A percentile compares a stretch with the other conserved stretches of the same genome.
phyloP scores from a whole-genome alignment of 495 filamentous ascomycete genomes.

The Symbiotaphrina buchneri region DNA sequence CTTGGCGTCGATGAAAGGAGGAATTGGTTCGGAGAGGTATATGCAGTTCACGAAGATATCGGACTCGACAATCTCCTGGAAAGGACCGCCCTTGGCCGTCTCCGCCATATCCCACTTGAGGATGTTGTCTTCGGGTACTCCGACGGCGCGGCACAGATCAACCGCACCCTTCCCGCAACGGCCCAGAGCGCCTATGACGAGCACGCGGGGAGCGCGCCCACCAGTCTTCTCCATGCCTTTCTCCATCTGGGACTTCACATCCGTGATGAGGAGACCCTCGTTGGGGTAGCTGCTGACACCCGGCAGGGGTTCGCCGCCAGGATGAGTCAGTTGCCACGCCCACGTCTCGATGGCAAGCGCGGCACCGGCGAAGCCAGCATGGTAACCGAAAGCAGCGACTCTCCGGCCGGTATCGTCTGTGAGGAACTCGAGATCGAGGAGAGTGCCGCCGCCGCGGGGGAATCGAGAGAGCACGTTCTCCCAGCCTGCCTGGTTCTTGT shows the following conservation, averaged over 20 bases:
- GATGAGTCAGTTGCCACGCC: conserved; percentile 67
- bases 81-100: conserved; percentile 69
- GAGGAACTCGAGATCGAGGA: conserved; percentile 88
- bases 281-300: conserved; percentile 55
- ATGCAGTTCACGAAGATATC: conserved; percentile 88
- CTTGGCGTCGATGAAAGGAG: conserved; percentile 49
- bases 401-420: conserved; percentile 53
- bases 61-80: conserved; percentile 58
- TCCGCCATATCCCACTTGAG: conserved; percentile 87
- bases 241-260: conserved; percentile 30
- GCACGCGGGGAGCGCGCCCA: conserved; percentile 25
- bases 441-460: conserved; percentile 56
- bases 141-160: conserved; percentile 52
- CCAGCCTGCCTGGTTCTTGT: conserved; percentile 80
- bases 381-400: conserved; percentile 57
- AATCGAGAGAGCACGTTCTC: conserved; percentile 61
- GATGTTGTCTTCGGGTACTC: conserved; percentile 49
- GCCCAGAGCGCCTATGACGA: conserved; percentile 49
- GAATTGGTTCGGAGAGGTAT: conserved; percentile 50
- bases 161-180: conserved; percentile 77
- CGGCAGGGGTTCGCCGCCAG: conserved; percentile 35
- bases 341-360: conserved; percentile 69
- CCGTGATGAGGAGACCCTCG: conserved; percentile 44
- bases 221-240: conserved; percentile 26
- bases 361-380: conserved; percentile 62